Conservation (phyloP, 306 rosid species). For the Ceratonia siliqua region DNA sequence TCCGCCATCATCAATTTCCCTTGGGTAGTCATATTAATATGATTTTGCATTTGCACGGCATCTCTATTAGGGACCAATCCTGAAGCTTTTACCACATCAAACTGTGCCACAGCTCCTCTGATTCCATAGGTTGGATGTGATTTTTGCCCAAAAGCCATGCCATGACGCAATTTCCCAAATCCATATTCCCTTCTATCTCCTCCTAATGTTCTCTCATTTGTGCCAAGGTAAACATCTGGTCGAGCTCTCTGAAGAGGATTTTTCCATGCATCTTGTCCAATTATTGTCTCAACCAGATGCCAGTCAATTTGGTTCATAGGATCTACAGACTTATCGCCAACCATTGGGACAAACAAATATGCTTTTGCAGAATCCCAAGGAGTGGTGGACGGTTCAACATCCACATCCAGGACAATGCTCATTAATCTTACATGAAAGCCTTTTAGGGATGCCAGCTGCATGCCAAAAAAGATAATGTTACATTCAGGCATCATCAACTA, state of each 20-base stretch:
- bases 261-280: constrained; percentile 75
- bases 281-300: constrained; percentile 83
- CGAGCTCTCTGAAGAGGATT: constrained; percentile 99
- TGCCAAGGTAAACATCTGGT: constrained; percentile 99
- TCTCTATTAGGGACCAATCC: constrained; percentile 82
- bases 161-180: constrained; percentile 90
- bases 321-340: constrained; percentile 75
- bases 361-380: constrained; percentile 99
- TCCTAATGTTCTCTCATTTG: constrained; percentile 96
- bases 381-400: constrained; percentile 98
- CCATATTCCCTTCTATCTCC: constrained; percentile 99
- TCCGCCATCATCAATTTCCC: constrained; percentile 91
- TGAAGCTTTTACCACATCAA: constrained; percentile 94
- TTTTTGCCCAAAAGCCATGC: constrained; percentile 94
- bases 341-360: constrained; percentile 93
- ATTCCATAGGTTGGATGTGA: constrained; percentile 98
- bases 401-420: constrained; percentile 99
- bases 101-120: constrained; percentile 98
- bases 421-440: constrained; percentile 95
- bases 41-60: constrained; percentile 49
- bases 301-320: constrained; percentile 85
- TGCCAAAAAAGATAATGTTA: constrained; percentile 29
- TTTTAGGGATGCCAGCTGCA: constrained; percentile 92
- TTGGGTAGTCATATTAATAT: constrained; percentile 40
- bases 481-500: constrained; percentile 37